Percentiles rank a stretch among this genome's conserved stretches.
These are phyloP conservation scores for Camellia sinensis DNA, from an alignment of 148 eudicot genomes.

Conservation along the genomic window DNA sequence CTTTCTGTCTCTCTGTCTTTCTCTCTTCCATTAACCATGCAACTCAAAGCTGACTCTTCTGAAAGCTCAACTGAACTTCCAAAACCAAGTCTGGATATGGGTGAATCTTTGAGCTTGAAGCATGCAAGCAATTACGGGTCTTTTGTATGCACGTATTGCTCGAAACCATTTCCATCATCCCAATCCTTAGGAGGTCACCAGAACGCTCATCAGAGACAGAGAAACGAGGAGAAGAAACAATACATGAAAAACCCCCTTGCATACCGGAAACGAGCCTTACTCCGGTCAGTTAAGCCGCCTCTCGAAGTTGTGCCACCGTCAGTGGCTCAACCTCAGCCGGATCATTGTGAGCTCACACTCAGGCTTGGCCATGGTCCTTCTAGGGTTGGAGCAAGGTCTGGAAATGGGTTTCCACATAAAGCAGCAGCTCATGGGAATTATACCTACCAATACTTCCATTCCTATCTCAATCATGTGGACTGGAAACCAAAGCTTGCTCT, in stretches of 20 bases:
- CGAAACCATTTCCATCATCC: slow-evolving; percentile 15
- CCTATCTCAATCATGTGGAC: too few species aligned
- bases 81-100: not conserved
- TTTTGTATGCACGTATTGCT: slow-evolving; percentile 9
- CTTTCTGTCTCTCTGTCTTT: not conserved
- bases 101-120: not conserved
- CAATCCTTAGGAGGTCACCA: slow-evolving; percentile 25
- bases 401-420: too few species aligned
- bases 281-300: slow-evolving; percentile 2
- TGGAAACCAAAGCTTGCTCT: too few species aligned
- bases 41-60: not conserved
- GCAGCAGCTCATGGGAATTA: too few species aligned
- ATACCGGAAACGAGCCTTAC: not conserved
- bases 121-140: not conserved
- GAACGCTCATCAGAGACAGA: slow-evolving; percentile 15
- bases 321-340: not conserved
- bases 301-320: not conserved
- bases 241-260: not conserved
- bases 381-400: not conserved
- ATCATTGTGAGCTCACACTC: not conserved
- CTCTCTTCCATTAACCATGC: not conserved
- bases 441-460: too few species aligned
- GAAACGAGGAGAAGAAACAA: not conserved
- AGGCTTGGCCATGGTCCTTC: not conserved
- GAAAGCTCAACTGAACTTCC: not conserved